Evolutionary conservation across 495 filamentous ascomycete species (phyloP), one percentile per base, ranked within the genome.

Genomic region (Penicillium fimorum): DNA sequence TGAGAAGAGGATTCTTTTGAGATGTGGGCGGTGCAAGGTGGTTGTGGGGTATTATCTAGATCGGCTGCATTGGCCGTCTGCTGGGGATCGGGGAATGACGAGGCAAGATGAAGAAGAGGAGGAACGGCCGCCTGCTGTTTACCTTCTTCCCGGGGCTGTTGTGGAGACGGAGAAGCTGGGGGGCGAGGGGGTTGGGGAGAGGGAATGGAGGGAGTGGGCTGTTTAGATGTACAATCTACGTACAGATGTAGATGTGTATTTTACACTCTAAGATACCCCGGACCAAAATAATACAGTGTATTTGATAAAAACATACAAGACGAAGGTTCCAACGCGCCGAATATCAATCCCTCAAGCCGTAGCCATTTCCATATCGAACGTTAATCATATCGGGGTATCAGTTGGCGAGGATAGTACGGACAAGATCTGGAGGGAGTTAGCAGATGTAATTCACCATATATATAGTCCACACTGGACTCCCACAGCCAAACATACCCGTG

Each of bases 381-480:
- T 59, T 33, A 55, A 60, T 60, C 53, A 60, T 54, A 54, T 54
- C 52, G 58, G 63, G 70, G 66, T 65, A 65, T 81, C 82, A 96
- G 76, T 96, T 96, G 70, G 90, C 91, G 59, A 96, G 87, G 73
- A 96, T 96, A 37, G 89, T 96, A 64, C 91, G 89, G 61, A 96
- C 92, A 53, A 96, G 87, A 56, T 96, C 91, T 92, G 50, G 40
- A 8, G 33, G 30, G 24, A 35, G 17, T 47, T 42, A 56, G 45
- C 45, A 47, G n/a, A 13, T 47, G 45, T 4, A 20, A 20, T 32
- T 4, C 10, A 47, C 2, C 22, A 27, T 22, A 27, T 22, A 27
- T 33, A 12, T 15, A 33, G 43, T 13, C 43, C 43, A 46, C 15
- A 17, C 22, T 29, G 4, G 15, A 24, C 22, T 22, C 22, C 42